A percentile compares a stretch with the other conserved stretches of the same genome.
Evolutionary conservation across 140 eudicot species (phyloP).

Genomic region (Erigeron philadelphicus): DNA sequence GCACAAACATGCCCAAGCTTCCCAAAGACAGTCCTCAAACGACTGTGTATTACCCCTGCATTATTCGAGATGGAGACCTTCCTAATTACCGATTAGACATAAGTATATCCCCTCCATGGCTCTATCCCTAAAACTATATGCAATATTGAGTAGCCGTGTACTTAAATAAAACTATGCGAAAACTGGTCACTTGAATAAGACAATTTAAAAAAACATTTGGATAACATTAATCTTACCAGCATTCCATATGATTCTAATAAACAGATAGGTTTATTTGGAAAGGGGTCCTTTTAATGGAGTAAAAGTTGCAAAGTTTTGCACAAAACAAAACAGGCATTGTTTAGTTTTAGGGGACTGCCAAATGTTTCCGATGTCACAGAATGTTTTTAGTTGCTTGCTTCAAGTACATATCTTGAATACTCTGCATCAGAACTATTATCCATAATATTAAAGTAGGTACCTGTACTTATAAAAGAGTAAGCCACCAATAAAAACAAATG

Average conservation of each 20-base stretch:
- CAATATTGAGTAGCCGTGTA: neutral
- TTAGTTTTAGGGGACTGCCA: neutral
- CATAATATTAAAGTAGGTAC: slow-evolving; percentile 30
- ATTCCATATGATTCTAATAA: neutral
- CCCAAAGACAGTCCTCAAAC: slow-evolving; percentile 97
- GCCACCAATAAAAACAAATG: slow-evolving; percentile 88
- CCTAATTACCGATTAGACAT: slow-evolving; percentile 10
- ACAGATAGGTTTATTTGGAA: neutral
- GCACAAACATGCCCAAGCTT: slow-evolving; percentile 97
- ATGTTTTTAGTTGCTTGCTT: slow-evolving; percentile 13
- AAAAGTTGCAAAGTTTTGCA: neutral
- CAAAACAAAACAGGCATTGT: neutral
- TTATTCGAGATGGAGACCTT: slow-evolving; percentile 21
- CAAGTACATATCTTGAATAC: slow-evolving; percentile 6
- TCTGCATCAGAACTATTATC: slow-evolving; percentile 7
- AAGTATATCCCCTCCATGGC: too few relatives aligned
- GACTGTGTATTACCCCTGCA: slow-evolving; percentile 73
- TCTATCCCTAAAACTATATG: neutral
- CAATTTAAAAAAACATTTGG: neutral
- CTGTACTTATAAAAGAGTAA: slow-evolving; percentile 86
- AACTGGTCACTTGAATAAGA: neutral
- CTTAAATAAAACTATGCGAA: neutral
- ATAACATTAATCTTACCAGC: slow-evolving; percentile 11
- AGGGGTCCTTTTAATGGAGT: neutral
- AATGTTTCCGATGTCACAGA: slow-evolving; percentile 3